These are phyloP conservation scores for Microcera coccophila DNA, from an alignment of 2,329 filamentous ascomycete species.

Conservation along the genomic window DNA sequence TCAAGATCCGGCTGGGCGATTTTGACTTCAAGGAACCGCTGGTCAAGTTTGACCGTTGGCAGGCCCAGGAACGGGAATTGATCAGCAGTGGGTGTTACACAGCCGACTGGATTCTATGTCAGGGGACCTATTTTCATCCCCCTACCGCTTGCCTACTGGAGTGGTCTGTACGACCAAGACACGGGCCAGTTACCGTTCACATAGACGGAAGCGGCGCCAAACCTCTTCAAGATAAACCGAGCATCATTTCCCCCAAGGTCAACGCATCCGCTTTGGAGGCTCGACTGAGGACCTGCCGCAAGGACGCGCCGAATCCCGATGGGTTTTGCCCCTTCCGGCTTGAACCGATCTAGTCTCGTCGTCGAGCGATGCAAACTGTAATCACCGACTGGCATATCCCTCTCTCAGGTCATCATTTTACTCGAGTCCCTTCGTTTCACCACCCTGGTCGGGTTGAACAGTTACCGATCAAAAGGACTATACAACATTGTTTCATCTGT, in stretches of 20 bases:
- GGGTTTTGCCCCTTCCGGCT: not conserved
- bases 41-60: constrained; percentile 68
- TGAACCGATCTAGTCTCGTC: not conserved
- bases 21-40: constrained; percentile 70
- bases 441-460: not conserved
- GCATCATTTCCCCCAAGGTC: not conserved
- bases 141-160: constrained; percentile 37
- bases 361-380: no score
- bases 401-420: no score
- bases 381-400: no score
- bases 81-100: constrained; percentile 67
- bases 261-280: not conserved
- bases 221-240: not conserved
- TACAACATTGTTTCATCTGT: no score
- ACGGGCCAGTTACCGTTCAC: constrained; percentile 17
- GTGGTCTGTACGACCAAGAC: constrained; percentile 18
- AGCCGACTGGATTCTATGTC: constrained; percentile 37
- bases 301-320: not conserved
- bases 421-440: no score
- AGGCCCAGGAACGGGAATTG: constrained; percentile 56
- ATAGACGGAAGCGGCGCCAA: constrained; percentile 6
- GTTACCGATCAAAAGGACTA: no score
- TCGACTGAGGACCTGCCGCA: not conserved
- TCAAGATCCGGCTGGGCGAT: constrained; percentile 65
- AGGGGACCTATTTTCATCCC: constrained; percentile 31